Conservation (phyloP, 2,329 filamentous ascomycete genomes). For the Peltaster fructicola region DNA sequence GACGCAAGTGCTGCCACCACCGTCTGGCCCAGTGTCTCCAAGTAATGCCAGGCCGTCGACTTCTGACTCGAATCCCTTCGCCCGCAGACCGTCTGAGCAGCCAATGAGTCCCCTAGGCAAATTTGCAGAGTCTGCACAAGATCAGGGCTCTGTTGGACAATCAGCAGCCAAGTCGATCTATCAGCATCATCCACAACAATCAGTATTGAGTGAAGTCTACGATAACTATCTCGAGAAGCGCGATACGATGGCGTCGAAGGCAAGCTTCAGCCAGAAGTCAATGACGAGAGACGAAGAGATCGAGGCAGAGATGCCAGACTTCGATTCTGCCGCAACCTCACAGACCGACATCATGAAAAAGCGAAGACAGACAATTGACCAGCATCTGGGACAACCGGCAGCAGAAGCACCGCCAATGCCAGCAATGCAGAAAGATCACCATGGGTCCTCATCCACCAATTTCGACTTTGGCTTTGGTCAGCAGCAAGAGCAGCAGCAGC, state of each 20-base stretch:
- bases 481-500: conserved; percentile 2
- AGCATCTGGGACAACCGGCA: conserved; percentile 15
- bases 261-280: too few species aligned
- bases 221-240: conserved; percentile 31
- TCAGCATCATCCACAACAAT: conserved; percentile 20
- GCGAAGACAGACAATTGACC: conserved; percentile 14
- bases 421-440: conserved; percentile 3
- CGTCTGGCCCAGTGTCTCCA: too few species aligned
- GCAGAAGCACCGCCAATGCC: conserved; percentile 5
- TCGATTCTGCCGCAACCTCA: conserved; percentile 29
- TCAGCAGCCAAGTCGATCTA: too few species aligned
- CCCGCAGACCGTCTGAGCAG: too few species aligned
- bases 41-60: too few species aligned
- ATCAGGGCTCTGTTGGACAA: too few species aligned
- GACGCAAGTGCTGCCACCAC: too few species aligned
- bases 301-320: conserved; percentile 46
- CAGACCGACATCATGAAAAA: conserved; percentile 15
- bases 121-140: too few species aligned
- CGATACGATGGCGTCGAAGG: too few species aligned
- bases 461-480: conserved; percentile 3
- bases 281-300: conserved; percentile 23
- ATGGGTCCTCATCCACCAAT: too few species aligned
- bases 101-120: too few species aligned
- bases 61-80: too few species aligned
- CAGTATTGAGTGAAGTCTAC: conserved; percentile 35